These are phyloP conservation scores for Pontederia paniculata DNA, from an alignment of 176 grass and related monocot genomes.

Conservation along the genomic window DNA sequence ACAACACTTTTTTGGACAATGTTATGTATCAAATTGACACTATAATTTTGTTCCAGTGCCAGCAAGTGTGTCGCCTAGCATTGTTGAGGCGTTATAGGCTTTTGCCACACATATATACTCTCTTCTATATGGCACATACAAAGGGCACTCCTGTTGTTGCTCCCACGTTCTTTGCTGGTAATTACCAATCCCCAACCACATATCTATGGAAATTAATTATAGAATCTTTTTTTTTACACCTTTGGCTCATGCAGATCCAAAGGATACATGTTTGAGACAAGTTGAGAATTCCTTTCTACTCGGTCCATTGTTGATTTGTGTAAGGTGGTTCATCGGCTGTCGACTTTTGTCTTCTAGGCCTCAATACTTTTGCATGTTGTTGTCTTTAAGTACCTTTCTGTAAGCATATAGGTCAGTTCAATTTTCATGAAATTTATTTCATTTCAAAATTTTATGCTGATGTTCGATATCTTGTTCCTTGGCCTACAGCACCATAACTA, in stretches of 20 bases:
- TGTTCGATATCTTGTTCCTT: not conserved
- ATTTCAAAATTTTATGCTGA: too few species aligned
- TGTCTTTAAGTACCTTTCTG: too few species aligned
- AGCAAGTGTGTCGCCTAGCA: constrained; percentile 93
- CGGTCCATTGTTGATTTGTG: constrained; percentile 69
- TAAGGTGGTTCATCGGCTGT: constrained; percentile 34
- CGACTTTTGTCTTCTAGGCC: too few species aligned
- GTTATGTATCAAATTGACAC: not conserved
- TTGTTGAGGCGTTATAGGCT: constrained; percentile 70
- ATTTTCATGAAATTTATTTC: too few species aligned
- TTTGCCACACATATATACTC: constrained; percentile 79
- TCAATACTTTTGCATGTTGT: too few species aligned
- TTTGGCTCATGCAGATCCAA: constrained; percentile 41
- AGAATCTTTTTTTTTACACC: not conserved
- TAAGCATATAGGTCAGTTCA: too few species aligned
- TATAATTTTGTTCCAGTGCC: constrained; percentile 39
- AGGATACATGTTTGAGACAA: constrained; percentile 55
- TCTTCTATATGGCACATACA: constrained; percentile 78
- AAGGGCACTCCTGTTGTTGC: constrained; percentile 56
- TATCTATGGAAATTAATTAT: not conserved
- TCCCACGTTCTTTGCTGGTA: constrained; percentile 91
- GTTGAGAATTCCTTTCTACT: constrained; percentile 90
- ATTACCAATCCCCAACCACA: constrained; percentile 2
- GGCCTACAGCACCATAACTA: constrained; percentile 50
- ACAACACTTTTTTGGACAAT: not conserved